Evolutionary conservation across 805 yeast genomes (phyloP), one percentile per base, ranked within the genome.

Genomic region (Wickerhamia fluorescens): DNA sequence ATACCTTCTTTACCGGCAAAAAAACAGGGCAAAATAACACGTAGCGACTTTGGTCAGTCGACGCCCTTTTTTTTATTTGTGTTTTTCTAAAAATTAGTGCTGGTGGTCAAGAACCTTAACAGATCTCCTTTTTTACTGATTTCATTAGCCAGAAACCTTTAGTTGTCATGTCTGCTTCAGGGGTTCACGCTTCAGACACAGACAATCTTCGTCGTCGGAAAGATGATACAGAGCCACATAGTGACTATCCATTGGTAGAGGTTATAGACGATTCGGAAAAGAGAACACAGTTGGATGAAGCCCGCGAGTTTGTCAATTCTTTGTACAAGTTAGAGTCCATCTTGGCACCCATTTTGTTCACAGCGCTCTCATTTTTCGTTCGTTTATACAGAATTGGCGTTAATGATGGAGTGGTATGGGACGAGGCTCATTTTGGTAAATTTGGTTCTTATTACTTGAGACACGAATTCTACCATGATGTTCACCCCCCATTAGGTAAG

Each of bases 341-440:
- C 44, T 36, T 49, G 40, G 53, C 56, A n/a, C 55, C 68, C 4
- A 36, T 62, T 14, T 33, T 57, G 9, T 49, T 63, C 38, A 61
- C 68, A 10, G 46, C 51, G 16, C 24, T 56, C 16, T 55, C 68
- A 4, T 58, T 58, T 6, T 38, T 42, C 37, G 69, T 85, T 23
- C 73, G 97, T 44, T 73, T 87, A 54, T 78, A 83, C 60, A 65
- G 70, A 37, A 80, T 89, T 42, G 81, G 83, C 31, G 64, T 70
- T 33, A 82, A 85, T 37, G 66, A 71, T 33, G 66, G 71, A 32
- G 96, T 92, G 17, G 92, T 92, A 14, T 88, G 96, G 96, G 96
- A 87, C 59, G 96, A 87, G 53, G 96, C 96, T 23, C 96, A 88
- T 62, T 89, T 89, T 56, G 98, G 96, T 29, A 92, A 89, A 54